A percentile compares a stretch with the other conserved stretches of the same genome.
Evolutionary conservation across 2,329 filamentous ascomycete genomes (phyloP).

Genomic region (Ceratocystis eucalypticola): DNA sequence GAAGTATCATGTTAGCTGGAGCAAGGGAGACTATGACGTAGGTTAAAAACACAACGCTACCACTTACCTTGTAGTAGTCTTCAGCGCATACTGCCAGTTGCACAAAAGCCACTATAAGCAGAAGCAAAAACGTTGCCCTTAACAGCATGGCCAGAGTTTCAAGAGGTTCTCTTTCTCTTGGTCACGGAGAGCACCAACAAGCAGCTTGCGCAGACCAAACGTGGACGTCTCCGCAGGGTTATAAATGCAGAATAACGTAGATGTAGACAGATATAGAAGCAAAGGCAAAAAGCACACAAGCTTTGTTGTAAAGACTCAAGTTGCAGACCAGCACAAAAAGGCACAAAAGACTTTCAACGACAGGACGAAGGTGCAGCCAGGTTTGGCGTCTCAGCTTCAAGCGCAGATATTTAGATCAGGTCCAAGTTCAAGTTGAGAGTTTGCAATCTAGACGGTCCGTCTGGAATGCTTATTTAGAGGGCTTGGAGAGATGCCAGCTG

Average conservation of each 20-base stretch:
- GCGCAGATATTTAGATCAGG: not conserved
- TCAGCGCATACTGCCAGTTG: conserved; percentile 46
- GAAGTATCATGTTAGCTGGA: not conserved
- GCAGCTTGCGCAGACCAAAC: not conserved
- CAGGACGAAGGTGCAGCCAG: not conserved
- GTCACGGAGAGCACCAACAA: not conserved
- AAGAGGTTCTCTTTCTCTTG: not conserved
- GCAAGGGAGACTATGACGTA: not conserved
- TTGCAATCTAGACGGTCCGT: not conserved
- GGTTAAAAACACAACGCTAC: not conserved
- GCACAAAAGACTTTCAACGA: not conserved
- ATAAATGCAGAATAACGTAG: not conserved
- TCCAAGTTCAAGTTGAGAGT: not conserved
- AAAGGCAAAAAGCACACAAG: not conserved
- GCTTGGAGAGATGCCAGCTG: conserved; percentile 14
- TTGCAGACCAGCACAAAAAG: not conserved
- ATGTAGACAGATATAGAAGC: not conserved
- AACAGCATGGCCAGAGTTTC: conserved; percentile 27
- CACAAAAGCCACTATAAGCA: conserved; percentile 39
- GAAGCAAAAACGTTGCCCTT: conserved; percentile 33
- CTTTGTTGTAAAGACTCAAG: not conserved
- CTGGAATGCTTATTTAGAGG: not conserved
- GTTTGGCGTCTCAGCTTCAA: not conserved
- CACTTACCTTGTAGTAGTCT: conserved; percentile 64
- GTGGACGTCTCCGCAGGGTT: not conserved